These are phyloP conservation scores for Ogataea nakhonphanomensis DNA, from an alignment of 805 yeast species.

Conservation along the genomic window DNA sequence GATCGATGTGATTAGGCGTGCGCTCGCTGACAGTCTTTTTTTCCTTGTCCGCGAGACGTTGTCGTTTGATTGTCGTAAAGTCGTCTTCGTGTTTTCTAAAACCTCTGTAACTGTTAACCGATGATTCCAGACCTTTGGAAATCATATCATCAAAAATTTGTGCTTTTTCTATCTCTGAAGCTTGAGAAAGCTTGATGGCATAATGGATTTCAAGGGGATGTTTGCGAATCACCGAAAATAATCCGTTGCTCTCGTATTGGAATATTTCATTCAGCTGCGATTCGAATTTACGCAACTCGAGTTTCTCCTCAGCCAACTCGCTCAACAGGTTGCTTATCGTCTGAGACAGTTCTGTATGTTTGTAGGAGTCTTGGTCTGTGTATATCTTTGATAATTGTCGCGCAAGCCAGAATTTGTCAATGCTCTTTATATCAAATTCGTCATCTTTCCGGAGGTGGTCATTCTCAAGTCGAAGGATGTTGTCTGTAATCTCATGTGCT, in stretches of 20 bases:
- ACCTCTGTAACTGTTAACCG: slow-evolving; percentile 42
- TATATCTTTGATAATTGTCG: slow-evolving; percentile 40
- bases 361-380: slow-evolving; percentile 37
- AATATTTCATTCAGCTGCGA: slow-evolving; percentile 50
- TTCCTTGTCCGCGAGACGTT: slow-evolving; percentile 8
- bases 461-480: background rate
- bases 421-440: slow-evolving; percentile 17
- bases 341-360: slow-evolving; percentile 35
- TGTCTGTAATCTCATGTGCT: background rate
- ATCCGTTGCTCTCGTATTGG: slow-evolving; percentile 46
- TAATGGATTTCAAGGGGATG: slow-evolving; percentile 37
- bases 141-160: slow-evolving; percentile 43
- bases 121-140: slow-evolving; percentile 36
- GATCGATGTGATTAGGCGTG: slow-evolving; percentile 54
- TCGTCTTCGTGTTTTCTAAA: slow-evolving; percentile 16
- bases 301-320: slow-evolving; percentile 24
- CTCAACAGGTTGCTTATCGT: slow-evolving; percentile 41
- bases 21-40: slow-evolving; percentile 5
- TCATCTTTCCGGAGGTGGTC: slow-evolving; percentile 14
- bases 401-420: slow-evolving; percentile 50
- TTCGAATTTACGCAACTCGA: slow-evolving; percentile 46
- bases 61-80: slow-evolving; percentile 8
- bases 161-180: slow-evolving; percentile 32
- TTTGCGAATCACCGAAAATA: slow-evolving; percentile 46
- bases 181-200: slow-evolving; percentile 26